Evolutionary conservation across 768 basidiomycete genomes (phyloP).

Genomic region (Russula earlei): DNA sequence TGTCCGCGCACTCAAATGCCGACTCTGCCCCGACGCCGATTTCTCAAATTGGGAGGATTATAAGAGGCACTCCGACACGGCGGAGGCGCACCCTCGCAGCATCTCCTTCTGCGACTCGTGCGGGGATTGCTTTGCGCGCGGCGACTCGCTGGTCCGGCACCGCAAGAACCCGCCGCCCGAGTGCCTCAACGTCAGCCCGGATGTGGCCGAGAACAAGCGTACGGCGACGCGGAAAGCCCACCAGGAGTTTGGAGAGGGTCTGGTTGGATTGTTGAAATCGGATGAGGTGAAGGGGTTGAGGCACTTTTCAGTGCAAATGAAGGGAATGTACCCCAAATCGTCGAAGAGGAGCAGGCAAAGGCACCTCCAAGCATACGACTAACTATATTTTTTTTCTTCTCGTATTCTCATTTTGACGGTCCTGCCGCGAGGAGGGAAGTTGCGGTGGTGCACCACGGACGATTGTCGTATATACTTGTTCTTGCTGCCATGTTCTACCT

Average conservation of each 20-base stretch:
- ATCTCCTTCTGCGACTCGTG: background rate
- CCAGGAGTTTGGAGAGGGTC: background rate
- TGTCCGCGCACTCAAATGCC: background rate
- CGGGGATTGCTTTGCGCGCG: background rate
- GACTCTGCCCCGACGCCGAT: background rate
- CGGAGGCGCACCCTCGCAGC: background rate
- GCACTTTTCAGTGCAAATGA: too few species aligned
- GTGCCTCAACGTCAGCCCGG: background rate
- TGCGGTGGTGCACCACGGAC: too few species aligned
- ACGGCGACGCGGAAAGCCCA: background rate
- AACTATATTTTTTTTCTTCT: too few species aligned
- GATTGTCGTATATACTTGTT: too few species aligned
- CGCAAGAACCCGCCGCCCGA: background rate
- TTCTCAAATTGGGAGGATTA: background rate
- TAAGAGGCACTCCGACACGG: background rate
- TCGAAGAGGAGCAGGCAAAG: too few species aligned
- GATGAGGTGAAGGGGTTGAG: too few species aligned
- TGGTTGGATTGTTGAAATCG: too few species aligned
- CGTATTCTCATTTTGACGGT: too few species aligned
- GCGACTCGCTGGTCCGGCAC: background rate
- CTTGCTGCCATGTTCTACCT: too few species aligned
- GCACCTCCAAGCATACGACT: too few species aligned
- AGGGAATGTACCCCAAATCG: too few species aligned
- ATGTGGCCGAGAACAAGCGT: background rate
- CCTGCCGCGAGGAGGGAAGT: too few species aligned